phyloP scores from a whole-genome alignment of 1,284 basidiomycete species.

The Sparassis latifolia region DNA sequence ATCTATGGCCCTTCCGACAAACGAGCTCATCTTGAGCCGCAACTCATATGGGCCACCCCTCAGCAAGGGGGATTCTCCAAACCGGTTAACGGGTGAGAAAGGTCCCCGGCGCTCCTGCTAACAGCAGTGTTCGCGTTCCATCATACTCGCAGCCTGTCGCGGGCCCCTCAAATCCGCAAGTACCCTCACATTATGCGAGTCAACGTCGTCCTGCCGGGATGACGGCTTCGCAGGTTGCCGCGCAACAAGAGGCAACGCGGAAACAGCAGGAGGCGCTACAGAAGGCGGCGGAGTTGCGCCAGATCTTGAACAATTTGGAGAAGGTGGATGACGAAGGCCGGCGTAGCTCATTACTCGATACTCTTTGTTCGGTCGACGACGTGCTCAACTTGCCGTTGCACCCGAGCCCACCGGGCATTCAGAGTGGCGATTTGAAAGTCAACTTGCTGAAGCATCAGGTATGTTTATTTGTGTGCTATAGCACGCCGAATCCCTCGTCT shows the following conservation, averaged over 20 bases:
- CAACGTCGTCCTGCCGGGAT: constrained; percentile 10
- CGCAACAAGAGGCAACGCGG: constrained; percentile 27
- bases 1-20: constrained; percentile 65
- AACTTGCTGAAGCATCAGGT: constrained; percentile 80
- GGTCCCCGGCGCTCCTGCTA: constrained; percentile 17
- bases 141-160: constrained; percentile 5
- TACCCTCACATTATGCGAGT: constrained; percentile 1
- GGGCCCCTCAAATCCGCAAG: not conserved
- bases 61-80: constrained; percentile 48
- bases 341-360: constrained; percentile 62
- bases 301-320: constrained; percentile 62
- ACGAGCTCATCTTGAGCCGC: constrained; percentile 54
- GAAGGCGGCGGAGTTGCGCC: constrained; percentile 59
- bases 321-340: constrained; percentile 75
- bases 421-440: constrained; percentile 57
- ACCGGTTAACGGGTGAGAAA: constrained; percentile 19
- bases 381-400: constrained; percentile 61
- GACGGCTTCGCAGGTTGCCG: constrained; percentile 24
- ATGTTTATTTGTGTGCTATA: constrained; percentile 13
- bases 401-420: constrained; percentile 60
- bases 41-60: constrained; percentile 71
- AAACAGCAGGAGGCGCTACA: constrained; percentile 48
- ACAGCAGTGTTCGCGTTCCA: not conserved
- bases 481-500: not conserved
- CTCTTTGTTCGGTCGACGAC: constrained; percentile 60